phyloP scores from a whole-genome alignment of 106 monocot genomes.

The Dioscorea alata region DNA sequence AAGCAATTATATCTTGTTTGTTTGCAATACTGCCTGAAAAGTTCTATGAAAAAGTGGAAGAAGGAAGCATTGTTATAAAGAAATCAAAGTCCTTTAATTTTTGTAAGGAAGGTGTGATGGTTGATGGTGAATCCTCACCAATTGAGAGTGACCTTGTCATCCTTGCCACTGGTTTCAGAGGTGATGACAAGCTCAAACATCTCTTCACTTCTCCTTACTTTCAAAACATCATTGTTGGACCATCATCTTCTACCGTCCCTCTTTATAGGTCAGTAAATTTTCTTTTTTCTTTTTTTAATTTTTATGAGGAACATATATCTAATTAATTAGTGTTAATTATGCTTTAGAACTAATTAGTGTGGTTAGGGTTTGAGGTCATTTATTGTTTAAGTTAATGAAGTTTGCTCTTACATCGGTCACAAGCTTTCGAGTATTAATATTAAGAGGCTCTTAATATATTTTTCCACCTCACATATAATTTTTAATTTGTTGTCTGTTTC shows the following conservation, averaged over 20 bases:
- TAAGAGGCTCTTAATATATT: too few relatives aligned
- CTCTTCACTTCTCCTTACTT: conserved; percentile 39
- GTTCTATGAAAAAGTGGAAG: conserved; percentile 58
- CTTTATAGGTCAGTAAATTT: conserved; percentile 49
- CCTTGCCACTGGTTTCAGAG: conserved; percentile 61
- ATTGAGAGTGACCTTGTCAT: conserved; percentile 51
- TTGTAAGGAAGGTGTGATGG: conserved; percentile 38
- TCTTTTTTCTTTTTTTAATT: too few relatives aligned
- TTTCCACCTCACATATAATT: neutral
- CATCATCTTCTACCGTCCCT: conserved; percentile 32
- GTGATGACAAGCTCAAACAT: conserved; percentile 63
- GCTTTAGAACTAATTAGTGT: too few relatives aligned
- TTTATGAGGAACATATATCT: too few relatives aligned
- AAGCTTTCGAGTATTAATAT: neutral
- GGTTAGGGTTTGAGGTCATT: too few relatives aligned
- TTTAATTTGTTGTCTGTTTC: too few relatives aligned
- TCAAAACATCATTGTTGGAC: conserved; percentile 20
- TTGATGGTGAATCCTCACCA: conserved; percentile 21
- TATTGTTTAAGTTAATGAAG: neutral
- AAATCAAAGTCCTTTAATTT: conserved; percentile 41
- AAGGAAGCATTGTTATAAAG: conserved; percentile 65
- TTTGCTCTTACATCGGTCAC: neutral
- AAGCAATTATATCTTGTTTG: conserved; percentile 24
- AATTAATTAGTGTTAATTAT: too few relatives aligned
- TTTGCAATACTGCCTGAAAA: conserved; percentile 36